Percentiles rank a stretch among this genome's conserved stretches.
Evolutionary conservation across 192 early-diverging fungal species (phyloP).

Genomic region (Podila verticillata): DNA sequence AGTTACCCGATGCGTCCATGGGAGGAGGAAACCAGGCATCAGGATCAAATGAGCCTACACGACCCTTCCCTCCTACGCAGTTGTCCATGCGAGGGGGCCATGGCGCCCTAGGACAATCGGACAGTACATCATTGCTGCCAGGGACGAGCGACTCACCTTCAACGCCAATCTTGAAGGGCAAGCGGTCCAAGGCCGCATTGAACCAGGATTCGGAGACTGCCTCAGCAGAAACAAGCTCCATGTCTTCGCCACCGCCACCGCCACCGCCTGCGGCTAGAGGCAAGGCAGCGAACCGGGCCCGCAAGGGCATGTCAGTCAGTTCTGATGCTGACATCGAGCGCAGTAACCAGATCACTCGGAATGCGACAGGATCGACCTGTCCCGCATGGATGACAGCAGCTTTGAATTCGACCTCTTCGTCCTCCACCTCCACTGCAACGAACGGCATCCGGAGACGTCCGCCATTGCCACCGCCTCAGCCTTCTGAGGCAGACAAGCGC

Average conservation of each 20-base stretch:
- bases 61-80: not conserved
- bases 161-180: not conserved
- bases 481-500: constrained; percentile 21
- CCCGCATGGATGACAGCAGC: constrained; percentile 30
- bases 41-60: not conserved
- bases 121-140: not conserved
- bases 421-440: not conserved
- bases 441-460: constrained; percentile 8
- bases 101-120: not conserved
- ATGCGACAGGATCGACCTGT: not conserved
- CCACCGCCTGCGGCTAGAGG: constrained; percentile 2
- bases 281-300: constrained; percentile 8
- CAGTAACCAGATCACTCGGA: constrained; percentile 27
- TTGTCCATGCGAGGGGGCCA: not conserved
- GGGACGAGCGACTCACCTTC: not conserved
- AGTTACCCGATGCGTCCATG: constrained; percentile 11
- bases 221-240: not conserved
- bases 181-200: not conserved
- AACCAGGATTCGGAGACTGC: too few relatives aligned
- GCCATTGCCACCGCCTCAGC: constrained; percentile 9
- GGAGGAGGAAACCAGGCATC: not conserved
- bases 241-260: not conserved
- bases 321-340: constrained; percentile 35
- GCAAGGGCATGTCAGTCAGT: constrained; percentile 6
- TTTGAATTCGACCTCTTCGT: not conserved